These are phyloP conservation scores for Neurospora sp. DNA, from an alignment of 495 filamentous ascomycete species.

Conservation along the genomic window DNA sequence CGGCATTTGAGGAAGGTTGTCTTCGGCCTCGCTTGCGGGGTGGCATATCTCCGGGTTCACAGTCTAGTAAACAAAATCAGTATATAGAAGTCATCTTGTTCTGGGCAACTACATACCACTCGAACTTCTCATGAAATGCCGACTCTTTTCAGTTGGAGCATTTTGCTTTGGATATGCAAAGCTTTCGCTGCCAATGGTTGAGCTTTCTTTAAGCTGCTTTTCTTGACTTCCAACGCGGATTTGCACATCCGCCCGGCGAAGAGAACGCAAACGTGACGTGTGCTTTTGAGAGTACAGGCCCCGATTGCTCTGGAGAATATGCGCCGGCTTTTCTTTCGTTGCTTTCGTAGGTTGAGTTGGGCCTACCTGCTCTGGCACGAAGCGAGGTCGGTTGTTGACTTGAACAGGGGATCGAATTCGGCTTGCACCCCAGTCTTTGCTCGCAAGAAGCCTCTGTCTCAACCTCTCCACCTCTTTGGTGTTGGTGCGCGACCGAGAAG, in stretches of 20 bases:
- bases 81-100: neutral
- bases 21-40: neutral
- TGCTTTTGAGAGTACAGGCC: neutral
- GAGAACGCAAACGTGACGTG: neutral
- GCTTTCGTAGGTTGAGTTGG: neutral
- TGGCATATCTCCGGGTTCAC: neutral
- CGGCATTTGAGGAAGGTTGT: neutral
- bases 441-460: constrained; percentile 12
- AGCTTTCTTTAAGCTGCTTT: constrained; percentile 15
- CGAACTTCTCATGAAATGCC: neutral
- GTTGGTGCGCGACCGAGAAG: neutral
- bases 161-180: neutral
- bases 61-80: neutral
- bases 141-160: neutral
- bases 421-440: constrained; percentile 12
- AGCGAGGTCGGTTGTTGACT: neutral
- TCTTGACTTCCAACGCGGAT: constrained; percentile 32
- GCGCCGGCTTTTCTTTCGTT: constrained; percentile 1
- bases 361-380: neutral
- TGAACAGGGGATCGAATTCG: constrained; percentile 1
- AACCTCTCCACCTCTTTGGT: constrained; percentile 8
- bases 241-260: constrained; percentile 13
- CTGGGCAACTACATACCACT: neutral
- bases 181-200: constrained; percentile 2
- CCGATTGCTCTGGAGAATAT: neutral